These are phyloP conservation scores for Bombardia bombarda DNA, from an alignment of 495 filamentous ascomycete species.

Conservation along the genomic window DNA sequence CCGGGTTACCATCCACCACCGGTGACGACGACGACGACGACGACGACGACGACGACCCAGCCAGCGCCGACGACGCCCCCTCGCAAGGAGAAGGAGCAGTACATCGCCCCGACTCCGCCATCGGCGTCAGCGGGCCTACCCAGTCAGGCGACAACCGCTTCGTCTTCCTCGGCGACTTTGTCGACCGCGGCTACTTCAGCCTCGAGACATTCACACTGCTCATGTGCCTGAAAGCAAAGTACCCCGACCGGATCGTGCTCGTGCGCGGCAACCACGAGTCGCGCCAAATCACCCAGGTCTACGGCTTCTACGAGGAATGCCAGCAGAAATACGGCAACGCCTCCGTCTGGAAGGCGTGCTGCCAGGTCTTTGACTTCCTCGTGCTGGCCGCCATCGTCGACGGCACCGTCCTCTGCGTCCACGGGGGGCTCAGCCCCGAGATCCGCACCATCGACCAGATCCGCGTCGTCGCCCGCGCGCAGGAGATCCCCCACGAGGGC, in stretches of 20 bases:
- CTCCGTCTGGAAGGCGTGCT: slow-evolving; percentile 98
- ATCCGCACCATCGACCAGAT: slow-evolving; percentile 95
- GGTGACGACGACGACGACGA: slow-evolving; percentile 21
- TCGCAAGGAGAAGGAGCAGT: slow-evolving; percentile 32
- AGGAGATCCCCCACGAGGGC: slow-evolving; percentile 97
- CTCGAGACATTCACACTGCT: slow-evolving; percentile 92
- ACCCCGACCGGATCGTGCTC: slow-evolving; percentile 88
- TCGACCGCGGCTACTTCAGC: slow-evolving; percentile 96
- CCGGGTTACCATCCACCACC: slow-evolving; percentile 27
- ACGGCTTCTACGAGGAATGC: slow-evolving; percentile 98
- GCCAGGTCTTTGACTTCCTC: slow-evolving; percentile 97
- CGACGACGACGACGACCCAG: slow-evolving; percentile 33
- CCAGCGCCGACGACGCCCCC: slow-evolving; percentile 43
- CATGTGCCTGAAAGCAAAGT: slow-evolving; percentile 97
- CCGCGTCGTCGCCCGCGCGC: slow-evolving; percentile 91
- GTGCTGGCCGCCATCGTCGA: slow-evolving; percentile 95
- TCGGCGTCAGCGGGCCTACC: slow-evolving; percentile 36
- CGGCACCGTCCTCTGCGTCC: slow-evolving; percentile 92
- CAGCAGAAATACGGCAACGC: slow-evolving; percentile 97
- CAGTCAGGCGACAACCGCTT: slow-evolving; percentile 73
- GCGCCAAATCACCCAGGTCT: slow-evolving; percentile 95
- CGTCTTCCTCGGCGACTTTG: slow-evolving; percentile 94
- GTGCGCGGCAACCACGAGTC: slow-evolving; percentile 98
- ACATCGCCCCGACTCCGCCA: slow-evolving; percentile 27
- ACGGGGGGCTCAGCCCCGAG: slow-evolving; percentile 93